Evolutionary conservation across 495 filamentous ascomycete species (phyloP), one percentile per base, ranked within the genome.

Genomic region (Penicillium canescens): DNA sequence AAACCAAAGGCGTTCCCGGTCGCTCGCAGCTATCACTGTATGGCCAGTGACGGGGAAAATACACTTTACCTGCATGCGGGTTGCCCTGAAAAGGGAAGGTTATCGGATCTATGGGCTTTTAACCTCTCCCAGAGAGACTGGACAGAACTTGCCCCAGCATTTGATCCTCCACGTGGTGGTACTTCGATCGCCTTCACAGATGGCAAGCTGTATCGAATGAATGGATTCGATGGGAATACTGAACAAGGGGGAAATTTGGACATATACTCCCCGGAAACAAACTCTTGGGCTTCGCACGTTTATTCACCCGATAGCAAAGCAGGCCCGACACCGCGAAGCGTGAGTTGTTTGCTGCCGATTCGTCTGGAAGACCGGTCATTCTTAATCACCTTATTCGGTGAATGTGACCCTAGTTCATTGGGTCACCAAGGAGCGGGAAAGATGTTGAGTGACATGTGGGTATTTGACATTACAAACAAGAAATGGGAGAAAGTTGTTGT

Each of bases 391-490:
- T 57, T 88, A 31, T 81, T 91, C 42, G 90, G 90, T 6, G 87
- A 91, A 70, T 67, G 68, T 4, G 79, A 85, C 60, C 82, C 85
- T 1, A 85, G 80, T 60, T 65, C 69, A 7, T 66, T 81, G 26
- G 87, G 86, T 0, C 85, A 90, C 57, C 76, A 77, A n/a, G 83
- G 78, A 4, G 84, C 86, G 0, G 88, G 88, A 1, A 83, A 78
- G 57, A 89, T 90, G 76, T 74, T 82, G 58, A 68, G 73, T 14
- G 89, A 92, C 69, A 79, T 90, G 2, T 94, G 90, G 90, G 78
- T 75, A 0, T 94, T 87, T 65, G 81, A 89, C 59, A 71, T 90
- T 33, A 72, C 74, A 12, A 67, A 71, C 6, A 69, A 80, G 37
- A 73, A 72, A 43, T 82, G 84, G 74, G 68, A 67, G 11, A 68